These are phyloP conservation scores for Xylariaceae sp. DNA, from an alignment of 2,329 filamentous ascomycete species.

Conservation along the genomic window DNA sequence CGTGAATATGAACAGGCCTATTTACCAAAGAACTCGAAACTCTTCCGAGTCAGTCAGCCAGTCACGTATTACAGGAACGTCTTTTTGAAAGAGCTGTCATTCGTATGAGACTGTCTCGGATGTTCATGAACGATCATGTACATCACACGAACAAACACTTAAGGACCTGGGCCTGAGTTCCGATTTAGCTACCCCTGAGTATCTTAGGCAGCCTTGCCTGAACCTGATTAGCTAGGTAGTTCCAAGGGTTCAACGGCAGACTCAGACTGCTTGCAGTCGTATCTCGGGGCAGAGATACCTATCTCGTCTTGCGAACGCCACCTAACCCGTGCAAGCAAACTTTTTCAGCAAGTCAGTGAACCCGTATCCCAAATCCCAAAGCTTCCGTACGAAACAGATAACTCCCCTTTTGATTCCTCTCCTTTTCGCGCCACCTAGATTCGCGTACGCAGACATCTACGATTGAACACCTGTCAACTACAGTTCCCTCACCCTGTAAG, in stretches of 20 bases:
- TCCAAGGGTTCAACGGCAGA: background rate
- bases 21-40: too few relatives aligned
- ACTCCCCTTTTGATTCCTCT: background rate
- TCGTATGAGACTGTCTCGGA: too few relatives aligned
- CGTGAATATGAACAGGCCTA: too few relatives aligned
- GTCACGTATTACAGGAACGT: too few relatives aligned
- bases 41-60: too few relatives aligned
- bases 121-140: background rate
- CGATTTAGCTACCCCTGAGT: background rate
- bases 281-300: background rate
- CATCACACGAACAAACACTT: background rate
- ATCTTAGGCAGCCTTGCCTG: background rate
- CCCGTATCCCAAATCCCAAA: background rate
- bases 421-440: background rate
- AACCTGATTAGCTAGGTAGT: background rate
- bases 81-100: too few relatives aligned
- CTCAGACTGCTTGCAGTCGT: background rate
- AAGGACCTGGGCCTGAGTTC: background rate
- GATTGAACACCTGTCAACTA: background rate
- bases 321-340: background rate
- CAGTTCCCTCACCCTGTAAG: conserved; percentile 4
- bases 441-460: background rate
- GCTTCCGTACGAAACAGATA: background rate
- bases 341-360: background rate
- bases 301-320: background rate